A percentile compares a stretch with the other conserved stretches of the same genome.
phyloP scores from a whole-genome alignment of 2,329 filamentous ascomycete species.

The Mycogone perniciosa region DNA sequence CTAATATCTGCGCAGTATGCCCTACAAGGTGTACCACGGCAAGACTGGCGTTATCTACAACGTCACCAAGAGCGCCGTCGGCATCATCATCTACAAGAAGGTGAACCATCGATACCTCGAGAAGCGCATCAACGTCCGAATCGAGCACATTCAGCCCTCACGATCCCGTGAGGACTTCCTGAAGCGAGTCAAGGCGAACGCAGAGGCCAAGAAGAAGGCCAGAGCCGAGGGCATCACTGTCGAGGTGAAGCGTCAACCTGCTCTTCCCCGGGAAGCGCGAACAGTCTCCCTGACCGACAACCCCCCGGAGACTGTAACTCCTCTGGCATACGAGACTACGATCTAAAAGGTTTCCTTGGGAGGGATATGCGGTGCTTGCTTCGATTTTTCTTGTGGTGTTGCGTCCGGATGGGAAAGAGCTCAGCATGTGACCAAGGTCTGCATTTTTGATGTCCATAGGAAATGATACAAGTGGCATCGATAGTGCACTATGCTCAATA shows the following conservation, averaged over 20 bases:
- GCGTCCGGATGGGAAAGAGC: slow-evolving; percentile 38
- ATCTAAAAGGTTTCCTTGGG: slow-evolving; percentile 59
- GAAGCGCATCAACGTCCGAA: slow-evolving; percentile 98
- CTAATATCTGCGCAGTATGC: slow-evolving; percentile 60
- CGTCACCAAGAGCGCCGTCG: slow-evolving; percentile 95
- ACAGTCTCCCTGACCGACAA: slow-evolving; percentile 76
- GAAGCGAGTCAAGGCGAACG: slow-evolving; percentile 93
- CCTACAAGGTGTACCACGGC: slow-evolving; percentile 99
- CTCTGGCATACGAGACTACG: slow-evolving; percentile 95
- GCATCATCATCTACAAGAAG: slow-evolving; percentile 99
- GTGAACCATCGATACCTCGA: slow-evolving; percentile 99
- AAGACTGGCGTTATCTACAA: slow-evolving; percentile 99
- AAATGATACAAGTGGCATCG: slow-evolving; percentile 33
- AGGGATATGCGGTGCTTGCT: slow-evolving; percentile 26
- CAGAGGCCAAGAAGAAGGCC: slow-evolving; percentile 84
- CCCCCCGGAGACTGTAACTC: slow-evolving; percentile 83
- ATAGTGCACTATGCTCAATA: slow-evolving; percentile 8
- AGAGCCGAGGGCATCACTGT: slow-evolving; percentile 83
- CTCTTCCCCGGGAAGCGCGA: slow-evolving; percentile 70
- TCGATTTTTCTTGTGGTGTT: slow-evolving; percentile 37
- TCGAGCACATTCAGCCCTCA: slow-evolving; percentile 94
- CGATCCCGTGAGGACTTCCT: slow-evolving; percentile 97
- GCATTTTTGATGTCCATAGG: slow-evolving; percentile 37
- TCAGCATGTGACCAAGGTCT: slow-evolving; percentile 37
- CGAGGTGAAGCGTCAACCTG: slow-evolving; percentile 87